Conservation (phyloP, 2,329 filamentous ascomycete genomes). For the Hymenoscyphus occultus region DNA sequence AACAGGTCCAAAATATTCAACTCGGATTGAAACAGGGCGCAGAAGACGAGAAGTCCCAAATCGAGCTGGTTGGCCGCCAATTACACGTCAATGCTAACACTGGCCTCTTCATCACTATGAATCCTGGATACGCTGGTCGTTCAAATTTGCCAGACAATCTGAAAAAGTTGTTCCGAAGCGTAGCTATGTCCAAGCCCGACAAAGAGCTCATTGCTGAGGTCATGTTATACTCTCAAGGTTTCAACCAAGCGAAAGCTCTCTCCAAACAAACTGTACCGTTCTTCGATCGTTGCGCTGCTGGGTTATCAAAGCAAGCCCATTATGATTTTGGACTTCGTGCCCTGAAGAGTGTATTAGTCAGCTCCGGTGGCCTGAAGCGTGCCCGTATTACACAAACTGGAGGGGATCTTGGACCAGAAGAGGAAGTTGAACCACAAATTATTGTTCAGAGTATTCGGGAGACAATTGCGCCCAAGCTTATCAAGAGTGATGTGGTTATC, state of each 20-base stretch:
- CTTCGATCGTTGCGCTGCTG: constrained; percentile 83
- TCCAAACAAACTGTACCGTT: constrained; percentile 97
- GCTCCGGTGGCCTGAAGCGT: constrained; percentile 93
- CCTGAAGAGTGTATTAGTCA: constrained; percentile 96
- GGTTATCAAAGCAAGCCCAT: constrained; percentile 92
- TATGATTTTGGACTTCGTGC: constrained; percentile 99
- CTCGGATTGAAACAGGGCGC: constrained; percentile 84
- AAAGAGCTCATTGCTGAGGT: constrained; percentile 99
- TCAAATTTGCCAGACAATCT: constrained; percentile 98
- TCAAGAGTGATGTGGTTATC: constrained; percentile 84
- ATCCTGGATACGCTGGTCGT: constrained; percentile 95
- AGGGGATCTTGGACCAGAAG: constrained; percentile 60
- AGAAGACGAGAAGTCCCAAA: constrained; percentile 80
- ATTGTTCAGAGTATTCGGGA: constrained; percentile 98
- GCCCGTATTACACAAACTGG: constrained; percentile 63
- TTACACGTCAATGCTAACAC: constrained; percentile 88
- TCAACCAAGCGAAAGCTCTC: constrained; percentile 90
- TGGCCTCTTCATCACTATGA: constrained; percentile 99
- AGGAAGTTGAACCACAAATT: constrained; percentile 88
- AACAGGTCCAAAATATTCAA: constrained; percentile 99
- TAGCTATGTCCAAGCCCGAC: constrained; percentile 99
- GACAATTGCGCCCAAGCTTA: constrained; percentile 96
- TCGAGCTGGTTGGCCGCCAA: constrained; percentile 90
- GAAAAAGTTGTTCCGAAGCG: constrained; percentile 98
- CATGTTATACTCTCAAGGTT: constrained; percentile 99